Evolutionary conservation across 1,284 basidiomycete genomes (phyloP).

Genomic region (Cerrena zonata): DNA sequence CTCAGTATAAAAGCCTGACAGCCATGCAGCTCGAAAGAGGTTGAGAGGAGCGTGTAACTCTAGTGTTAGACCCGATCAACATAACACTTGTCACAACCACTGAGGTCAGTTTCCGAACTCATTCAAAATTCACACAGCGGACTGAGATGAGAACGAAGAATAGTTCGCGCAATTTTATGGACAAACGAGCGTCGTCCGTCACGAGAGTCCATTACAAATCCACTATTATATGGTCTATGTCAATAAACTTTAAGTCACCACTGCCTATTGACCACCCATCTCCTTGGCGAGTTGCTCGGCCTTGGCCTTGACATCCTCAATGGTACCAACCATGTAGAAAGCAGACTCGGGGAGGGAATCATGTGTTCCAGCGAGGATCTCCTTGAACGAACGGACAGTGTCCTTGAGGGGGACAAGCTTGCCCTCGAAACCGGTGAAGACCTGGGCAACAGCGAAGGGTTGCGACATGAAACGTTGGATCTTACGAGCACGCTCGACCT

Average conservation of each 20-base stretch:
- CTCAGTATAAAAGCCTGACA: no score
- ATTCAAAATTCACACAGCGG: no score
- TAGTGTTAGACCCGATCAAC: no score
- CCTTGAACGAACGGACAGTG: slow-evolving; percentile 89
- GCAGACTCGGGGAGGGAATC: slow-evolving; percentile 89
- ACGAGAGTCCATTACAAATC: slow-evolving; percentile 4
- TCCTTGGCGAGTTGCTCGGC: slow-evolving; percentile 94
- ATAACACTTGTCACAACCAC: no score
- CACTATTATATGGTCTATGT: background rate
- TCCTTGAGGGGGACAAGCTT: slow-evolving; percentile 92
- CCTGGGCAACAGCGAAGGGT: slow-evolving; percentile 98
- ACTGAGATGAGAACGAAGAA: no score
- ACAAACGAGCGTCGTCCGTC: background rate
- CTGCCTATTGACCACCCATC: slow-evolving; percentile 55
- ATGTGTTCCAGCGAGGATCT: slow-evolving; percentile 87
- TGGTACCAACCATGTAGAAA: slow-evolving; percentile 91
- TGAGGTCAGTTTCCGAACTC: no score
- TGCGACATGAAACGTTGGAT: slow-evolving; percentile 99
- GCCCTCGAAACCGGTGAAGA: slow-evolving; percentile 98
- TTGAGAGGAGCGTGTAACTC: no score
- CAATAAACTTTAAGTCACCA: background rate
- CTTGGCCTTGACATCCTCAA: slow-evolving; percentile 93
- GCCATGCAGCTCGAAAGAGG: no score
- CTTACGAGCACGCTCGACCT: slow-evolving; percentile 85
- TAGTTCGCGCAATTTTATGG: background rate